Percentiles rank a stretch among this genome's conserved stretches.
phyloP scores from a whole-genome alignment of 2,329 filamentous ascomycete genomes.

The Cladosporium sp. region DNA sequence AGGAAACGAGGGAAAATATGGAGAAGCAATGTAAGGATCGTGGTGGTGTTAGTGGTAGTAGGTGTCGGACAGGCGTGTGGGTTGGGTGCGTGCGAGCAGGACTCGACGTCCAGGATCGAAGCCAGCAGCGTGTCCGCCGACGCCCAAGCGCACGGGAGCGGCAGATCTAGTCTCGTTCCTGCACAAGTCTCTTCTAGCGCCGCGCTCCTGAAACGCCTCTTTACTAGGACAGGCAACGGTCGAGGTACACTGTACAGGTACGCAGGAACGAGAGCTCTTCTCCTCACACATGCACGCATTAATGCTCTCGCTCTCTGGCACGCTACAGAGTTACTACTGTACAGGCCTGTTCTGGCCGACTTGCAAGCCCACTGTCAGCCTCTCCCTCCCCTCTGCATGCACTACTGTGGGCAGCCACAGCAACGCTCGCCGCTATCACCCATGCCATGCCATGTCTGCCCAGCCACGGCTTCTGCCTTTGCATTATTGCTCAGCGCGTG shows the following conservation, averaged over 20 bases:
- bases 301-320: not conserved
- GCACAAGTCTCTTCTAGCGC: not conserved
- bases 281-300: not conserved
- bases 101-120: not conserved
- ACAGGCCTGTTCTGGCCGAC: not conserved
- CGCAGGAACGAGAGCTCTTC: not conserved
- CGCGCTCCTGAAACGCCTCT: not conserved
- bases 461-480: not conserved
- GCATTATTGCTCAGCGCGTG: not conserved
- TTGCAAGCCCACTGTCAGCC: not conserved
- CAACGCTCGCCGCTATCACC: not conserved
- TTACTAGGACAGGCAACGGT: too few species aligned
- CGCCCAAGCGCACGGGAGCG: not conserved
- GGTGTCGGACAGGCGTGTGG: not conserved
- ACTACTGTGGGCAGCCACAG: not conserved
- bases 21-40: conserved; percentile 1
- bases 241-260: not conserved
- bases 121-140: not conserved
- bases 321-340: not conserved
- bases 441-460: not conserved
- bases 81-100: not conserved
- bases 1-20: conserved; percentile 1
- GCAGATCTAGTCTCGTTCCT: not conserved
- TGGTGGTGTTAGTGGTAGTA: not conserved
- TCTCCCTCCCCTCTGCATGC: not conserved